phyloP scores from a whole-genome alignment of 352 stramenopile species.

The Lagenidium giganteum region DNA sequence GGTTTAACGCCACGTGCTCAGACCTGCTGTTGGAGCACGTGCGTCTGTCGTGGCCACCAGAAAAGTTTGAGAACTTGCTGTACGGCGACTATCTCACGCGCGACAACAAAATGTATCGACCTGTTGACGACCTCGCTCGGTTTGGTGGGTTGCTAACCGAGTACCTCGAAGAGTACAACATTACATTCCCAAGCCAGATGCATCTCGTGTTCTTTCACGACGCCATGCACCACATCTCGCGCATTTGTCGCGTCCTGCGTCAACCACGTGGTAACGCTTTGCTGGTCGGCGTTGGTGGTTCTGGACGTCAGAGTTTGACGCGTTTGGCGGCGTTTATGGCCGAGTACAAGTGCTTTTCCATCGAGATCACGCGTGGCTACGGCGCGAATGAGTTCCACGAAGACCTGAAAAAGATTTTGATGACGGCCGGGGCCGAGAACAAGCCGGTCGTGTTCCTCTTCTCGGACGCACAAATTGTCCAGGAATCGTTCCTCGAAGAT shows the following conservation, averaged over 20 bases:
- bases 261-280: conserved; percentile 90
- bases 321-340: conserved; percentile 89
- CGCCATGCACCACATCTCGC: conserved; percentile 91
- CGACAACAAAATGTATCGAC: conserved; percentile 71
- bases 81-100: conserved; percentile 90
- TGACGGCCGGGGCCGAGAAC: conserved; percentile 84
- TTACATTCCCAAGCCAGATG: conserved; percentile 91
- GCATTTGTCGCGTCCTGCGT: conserved; percentile 90
- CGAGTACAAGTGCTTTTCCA: conserved; percentile 88
- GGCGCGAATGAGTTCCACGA: conserved; percentile 89
- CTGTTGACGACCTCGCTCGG: conserved; percentile 58
- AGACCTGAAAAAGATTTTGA: conserved; percentile 89
- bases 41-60: conserved; percentile 47
- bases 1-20: conserved; percentile 82
- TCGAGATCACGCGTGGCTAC: conserved; percentile 92
- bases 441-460: conserved; percentile 91
- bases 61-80: conserved; percentile 76
- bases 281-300: conserved; percentile 90
- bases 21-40: conserved; percentile 71
- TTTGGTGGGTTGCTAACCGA: conserved; percentile 80
- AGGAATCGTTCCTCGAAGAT: conserved; percentile 92
- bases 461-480: conserved; percentile 90
- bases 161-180: conserved; percentile 94
- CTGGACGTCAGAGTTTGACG: conserved; percentile 88
- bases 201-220: conserved; percentile 95